Evolutionary conservation across 345 rosid species (phyloP).

Genomic region (Theobroma cacao): DNA sequence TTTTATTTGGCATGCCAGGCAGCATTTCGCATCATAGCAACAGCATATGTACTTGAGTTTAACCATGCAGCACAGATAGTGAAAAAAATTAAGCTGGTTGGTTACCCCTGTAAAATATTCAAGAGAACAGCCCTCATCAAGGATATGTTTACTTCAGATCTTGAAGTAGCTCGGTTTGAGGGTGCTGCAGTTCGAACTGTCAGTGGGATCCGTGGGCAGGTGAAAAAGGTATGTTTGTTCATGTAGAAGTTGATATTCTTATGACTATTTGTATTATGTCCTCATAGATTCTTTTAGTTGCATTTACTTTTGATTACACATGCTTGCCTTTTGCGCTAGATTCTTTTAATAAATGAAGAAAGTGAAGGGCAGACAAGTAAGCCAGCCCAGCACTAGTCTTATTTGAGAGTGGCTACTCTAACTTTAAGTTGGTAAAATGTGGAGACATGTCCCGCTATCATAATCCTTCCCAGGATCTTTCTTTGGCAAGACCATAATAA

Average conservation of each 20-base stretch:
- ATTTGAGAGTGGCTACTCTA: not conserved
- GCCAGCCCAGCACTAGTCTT: not conserved
- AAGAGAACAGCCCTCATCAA: slow-evolving; percentile 85
- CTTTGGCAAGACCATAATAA: not conserved
- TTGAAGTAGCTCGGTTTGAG: slow-evolving; percentile 86
- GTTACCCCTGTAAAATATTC: slow-evolving; percentile 85
- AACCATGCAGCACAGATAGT: slow-evolving; percentile 74
- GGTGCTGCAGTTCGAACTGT: slow-evolving; percentile 84
- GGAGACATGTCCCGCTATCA: not conserved
- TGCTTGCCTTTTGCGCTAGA: not conserved
- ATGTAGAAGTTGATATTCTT: not conserved
- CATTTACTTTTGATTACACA: not conserved
- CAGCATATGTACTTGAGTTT: slow-evolving; percentile 69
- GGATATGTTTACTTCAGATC: slow-evolving; percentile 95
- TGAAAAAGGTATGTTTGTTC: slow-evolving; percentile 65
- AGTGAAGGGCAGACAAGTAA: not conserved
- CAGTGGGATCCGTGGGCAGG: slow-evolving; percentile 93
- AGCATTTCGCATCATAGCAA: slow-evolving; percentile 84
- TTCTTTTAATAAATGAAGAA: not conserved
- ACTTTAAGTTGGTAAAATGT: not conserved
- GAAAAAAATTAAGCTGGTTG: slow-evolving; percentile 88
- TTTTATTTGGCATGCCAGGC: slow-evolving; percentile 45
- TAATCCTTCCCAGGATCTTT: not conserved
- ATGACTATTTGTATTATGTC: not conserved
- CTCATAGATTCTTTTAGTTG: not conserved